These are phyloP conservation scores for Leptographium radiaticola DNA, from an alignment of 2,329 filamentous ascomycete species.

Conservation along the genomic window DNA sequence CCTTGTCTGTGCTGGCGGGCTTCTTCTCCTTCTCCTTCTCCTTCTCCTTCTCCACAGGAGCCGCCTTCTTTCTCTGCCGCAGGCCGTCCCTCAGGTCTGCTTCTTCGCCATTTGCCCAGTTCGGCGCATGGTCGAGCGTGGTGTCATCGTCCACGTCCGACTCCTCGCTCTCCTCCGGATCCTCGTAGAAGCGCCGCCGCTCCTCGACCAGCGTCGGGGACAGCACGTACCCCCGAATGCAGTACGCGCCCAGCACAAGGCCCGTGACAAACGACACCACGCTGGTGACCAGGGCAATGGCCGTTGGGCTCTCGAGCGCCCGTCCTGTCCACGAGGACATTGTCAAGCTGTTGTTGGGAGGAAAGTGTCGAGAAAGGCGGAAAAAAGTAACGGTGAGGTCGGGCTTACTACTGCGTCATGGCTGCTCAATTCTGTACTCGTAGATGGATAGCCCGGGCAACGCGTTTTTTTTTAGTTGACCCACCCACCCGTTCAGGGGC, in stretches of 20 bases:
- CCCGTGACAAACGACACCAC: slow-evolving; percentile 63
- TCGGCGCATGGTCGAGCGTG: slow-evolving; percentile 51
- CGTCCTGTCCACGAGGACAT: slow-evolving; percentile 3
- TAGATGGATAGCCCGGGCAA: neutral
- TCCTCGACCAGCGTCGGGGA: slow-evolving; percentile 42
- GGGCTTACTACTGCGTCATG: neutral
- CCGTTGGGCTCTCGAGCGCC: slow-evolving; percentile 5
- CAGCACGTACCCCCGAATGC: slow-evolving; percentile 46
- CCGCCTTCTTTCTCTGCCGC: slow-evolving; percentile 14
- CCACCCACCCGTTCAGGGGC: neutral
- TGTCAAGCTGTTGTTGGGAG: neutral
- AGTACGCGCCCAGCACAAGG: slow-evolving; percentile 71
- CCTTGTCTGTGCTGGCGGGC: slow-evolving; percentile 22
- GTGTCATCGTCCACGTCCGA: slow-evolving; percentile 52
- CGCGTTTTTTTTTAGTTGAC: neutral
- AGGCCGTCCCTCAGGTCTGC: slow-evolving; percentile 47
- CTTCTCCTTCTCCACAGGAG: slow-evolving; percentile 14
- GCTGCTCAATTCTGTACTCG: neutral
- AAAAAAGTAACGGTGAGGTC: neutral
- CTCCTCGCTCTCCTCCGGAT: slow-evolving; percentile 56
- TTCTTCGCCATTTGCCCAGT: slow-evolving; percentile 50
- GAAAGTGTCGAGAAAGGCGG: neutral
- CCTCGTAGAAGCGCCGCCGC: slow-evolving; percentile 39
- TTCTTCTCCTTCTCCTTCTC: slow-evolving; percentile 24
- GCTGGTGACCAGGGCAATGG: slow-evolving; percentile 56